phyloP scores from a whole-genome alignment of 805 yeast genomes.

The Zygoascus bituminiphila region DNA sequence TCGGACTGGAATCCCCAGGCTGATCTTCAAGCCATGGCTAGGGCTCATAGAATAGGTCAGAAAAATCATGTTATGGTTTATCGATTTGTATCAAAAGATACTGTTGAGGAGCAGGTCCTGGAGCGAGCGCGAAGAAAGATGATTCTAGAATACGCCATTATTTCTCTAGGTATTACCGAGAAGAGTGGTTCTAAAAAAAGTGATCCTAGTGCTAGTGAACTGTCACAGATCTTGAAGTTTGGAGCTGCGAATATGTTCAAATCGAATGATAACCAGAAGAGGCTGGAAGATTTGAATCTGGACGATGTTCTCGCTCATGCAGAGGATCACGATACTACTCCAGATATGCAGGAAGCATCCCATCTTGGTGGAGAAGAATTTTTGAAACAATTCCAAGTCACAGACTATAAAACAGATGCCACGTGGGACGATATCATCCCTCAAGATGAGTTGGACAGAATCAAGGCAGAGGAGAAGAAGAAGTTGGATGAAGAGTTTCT shows the following conservation, averaged over 20 bases:
- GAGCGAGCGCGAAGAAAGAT: constrained; percentile 96
- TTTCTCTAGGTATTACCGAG: constrained; percentile 91
- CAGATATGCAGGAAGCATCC: constrained; percentile 86
- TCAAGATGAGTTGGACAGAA: constrained; percentile 76
- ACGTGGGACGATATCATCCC: constrained; percentile 99
- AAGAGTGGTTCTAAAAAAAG: constrained; percentile 43
- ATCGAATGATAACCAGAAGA: constrained; percentile 90
- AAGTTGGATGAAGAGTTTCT: constrained; percentile 78
- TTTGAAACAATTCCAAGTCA: constrained; percentile 92
- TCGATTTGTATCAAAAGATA: constrained; percentile 94
- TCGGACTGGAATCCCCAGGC: constrained; percentile 99
- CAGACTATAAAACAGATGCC: constrained; percentile 96
- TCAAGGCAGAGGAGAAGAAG: constrained; percentile 86
- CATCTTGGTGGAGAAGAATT: constrained; percentile 98
- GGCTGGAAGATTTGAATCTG: constrained; percentile 85
- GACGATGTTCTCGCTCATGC: constrained; percentile 96
- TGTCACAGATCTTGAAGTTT: constrained; percentile 87
- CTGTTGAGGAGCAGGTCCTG: constrained; percentile 94
- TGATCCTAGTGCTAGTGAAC: constrained; percentile 79
- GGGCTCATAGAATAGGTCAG: constrained; percentile 99
- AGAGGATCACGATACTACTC: constrained; percentile 93
- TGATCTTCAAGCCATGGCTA: constrained; percentile 98
- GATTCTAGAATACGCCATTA: constrained; percentile 96
- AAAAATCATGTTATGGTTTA: constrained; percentile 96
- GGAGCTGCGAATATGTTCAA: constrained; percentile 99